phyloP scores from a whole-genome alignment of 2,329 filamentous ascomycete species.

The Neopestalotiopsis rosae region DNA sequence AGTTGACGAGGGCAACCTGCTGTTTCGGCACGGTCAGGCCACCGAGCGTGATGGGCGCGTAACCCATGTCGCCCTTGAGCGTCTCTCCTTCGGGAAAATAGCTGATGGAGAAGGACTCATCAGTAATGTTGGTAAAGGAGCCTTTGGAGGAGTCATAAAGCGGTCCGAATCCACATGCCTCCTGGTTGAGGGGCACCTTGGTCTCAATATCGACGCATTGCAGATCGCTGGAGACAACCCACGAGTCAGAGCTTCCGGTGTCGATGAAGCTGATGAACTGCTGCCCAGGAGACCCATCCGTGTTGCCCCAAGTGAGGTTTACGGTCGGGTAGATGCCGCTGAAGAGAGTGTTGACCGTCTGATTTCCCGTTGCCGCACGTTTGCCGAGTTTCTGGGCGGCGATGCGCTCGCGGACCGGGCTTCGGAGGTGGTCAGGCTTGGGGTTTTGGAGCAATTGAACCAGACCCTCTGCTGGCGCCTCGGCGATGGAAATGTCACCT shows the following conservation, averaged over 20 bases:
- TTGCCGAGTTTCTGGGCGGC: constrained; percentile 9
- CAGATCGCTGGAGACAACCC: constrained; percentile 17
- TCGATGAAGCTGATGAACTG: constrained; percentile 26
- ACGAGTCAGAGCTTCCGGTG: constrained; percentile 17
- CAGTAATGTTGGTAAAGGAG: constrained; percentile 19
- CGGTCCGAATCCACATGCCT: constrained; percentile 25
- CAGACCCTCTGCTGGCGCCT: constrained; percentile 6
- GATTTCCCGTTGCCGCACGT: constrained; percentile 5
- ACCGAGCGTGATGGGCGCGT: constrained; percentile 13
- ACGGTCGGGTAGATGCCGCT: constrained; percentile 25
- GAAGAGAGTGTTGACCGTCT: constrained; percentile 23
- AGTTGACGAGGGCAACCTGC: constrained; percentile 15
- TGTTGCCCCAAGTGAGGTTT: constrained; percentile 27
- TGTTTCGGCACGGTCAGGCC: constrained; percentile 17
- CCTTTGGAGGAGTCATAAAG: constrained; percentile 22
- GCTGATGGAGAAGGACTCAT: constrained; percentile 19
- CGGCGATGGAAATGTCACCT: constrained; percentile 13
- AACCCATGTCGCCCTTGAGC: constrained; percentile 14
- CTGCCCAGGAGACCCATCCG: constrained; percentile 20
- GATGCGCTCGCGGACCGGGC: constrained; percentile 9
- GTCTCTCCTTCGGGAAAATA: constrained; percentile 22
- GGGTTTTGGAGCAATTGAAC: not conserved
- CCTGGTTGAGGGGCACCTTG: constrained; percentile 18
- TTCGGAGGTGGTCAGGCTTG: constrained; percentile 11
- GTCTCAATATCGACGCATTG: constrained; percentile 18